Evolutionary conservation across 768 basidiomycete genomes (phyloP), one percentile per base, ranked within the genome.

Genomic region (Neoboletus magnificus): DNA sequence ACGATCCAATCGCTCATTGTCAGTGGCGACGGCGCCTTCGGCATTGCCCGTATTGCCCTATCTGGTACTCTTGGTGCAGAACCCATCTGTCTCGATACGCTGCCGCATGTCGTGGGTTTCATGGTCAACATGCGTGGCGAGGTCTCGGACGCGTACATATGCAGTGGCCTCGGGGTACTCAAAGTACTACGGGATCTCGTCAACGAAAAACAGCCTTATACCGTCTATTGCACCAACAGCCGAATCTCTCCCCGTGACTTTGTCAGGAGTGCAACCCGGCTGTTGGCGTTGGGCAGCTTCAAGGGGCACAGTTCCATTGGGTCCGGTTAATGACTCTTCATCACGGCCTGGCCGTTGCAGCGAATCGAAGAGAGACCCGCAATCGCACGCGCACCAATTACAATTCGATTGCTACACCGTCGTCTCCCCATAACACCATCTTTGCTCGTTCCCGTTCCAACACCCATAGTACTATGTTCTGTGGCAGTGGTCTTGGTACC

Each of bases 81-180:
- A 56, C 81, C 83, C 7, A 65, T 86, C 25, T 87, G 88, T 69
- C 72, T 81, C 54, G 88, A 90, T 58, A 82, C 84, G 0, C 72
- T 90, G 30, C 71, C 89, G 30, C 89, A 90, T 55, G 77, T 81
- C 37, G 82, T 86, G 0, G 89, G 89, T 4, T 87, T 90, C 68
- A 71, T 89, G 33, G 78, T 82, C 25, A 91, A 90, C 66, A 65
- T 82, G 62, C 78, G 76, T 37, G 80, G 78, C 9, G 68, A 72
- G 11, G 51, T 73, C 25, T 72, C 79, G 27, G 79, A 86, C 50
- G 84, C 78, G 1, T 85, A 80, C 65, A 85, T 91, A 51, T 90
- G 88, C 73, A 78, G 71, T 30, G 75, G 78, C 23, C 73, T 87
- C 30, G 79, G 75, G 16, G 63, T 73, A 6, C 71, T 86, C 40